Conservation (phyloP, 805 yeast genomes). For the Spencermartinsiella europaea region DNA sequence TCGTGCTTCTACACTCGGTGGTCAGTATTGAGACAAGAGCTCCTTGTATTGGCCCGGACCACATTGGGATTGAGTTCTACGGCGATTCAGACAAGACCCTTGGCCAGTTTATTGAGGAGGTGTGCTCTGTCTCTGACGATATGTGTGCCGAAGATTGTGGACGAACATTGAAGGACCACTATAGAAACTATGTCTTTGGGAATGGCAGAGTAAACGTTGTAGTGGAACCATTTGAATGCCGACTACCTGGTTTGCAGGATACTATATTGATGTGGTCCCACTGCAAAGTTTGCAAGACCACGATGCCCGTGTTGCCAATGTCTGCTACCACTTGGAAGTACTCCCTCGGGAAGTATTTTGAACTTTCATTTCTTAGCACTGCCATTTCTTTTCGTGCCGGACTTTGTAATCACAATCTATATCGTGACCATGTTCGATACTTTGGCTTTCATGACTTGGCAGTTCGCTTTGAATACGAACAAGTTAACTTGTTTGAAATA, state of each 20-base stretch:
- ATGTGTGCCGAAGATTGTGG: slow-evolving; percentile 82
- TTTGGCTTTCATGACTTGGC: slow-evolving; percentile 78
- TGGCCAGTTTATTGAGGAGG: slow-evolving; percentile 82
- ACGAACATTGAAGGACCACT: slow-evolving; percentile 63
- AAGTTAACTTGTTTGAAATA: slow-evolving; percentile 72
- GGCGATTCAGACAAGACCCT: slow-evolving; percentile 86
- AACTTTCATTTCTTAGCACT: slow-evolving; percentile 72
- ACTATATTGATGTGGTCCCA: slow-evolving; percentile 86
- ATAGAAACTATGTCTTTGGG: slow-evolving; percentile 84
- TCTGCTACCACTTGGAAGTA: slow-evolving; percentile 83
- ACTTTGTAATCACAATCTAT: slow-evolving; percentile 73
- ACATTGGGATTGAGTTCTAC: slow-evolving; percentile 79
- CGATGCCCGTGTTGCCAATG: slow-evolving; percentile 76
- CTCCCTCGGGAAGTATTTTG: slow-evolving; percentile 91
- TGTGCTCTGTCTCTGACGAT: slow-evolving; percentile 59
- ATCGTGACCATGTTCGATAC: slow-evolving; percentile 75
- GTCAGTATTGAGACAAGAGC: slow-evolving; percentile 80
- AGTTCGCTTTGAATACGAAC: slow-evolving; percentile 70
- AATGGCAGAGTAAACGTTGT: slow-evolving; percentile 73
- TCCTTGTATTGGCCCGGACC: slow-evolving; percentile 88
- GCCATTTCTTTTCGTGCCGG: slow-evolving; percentile 53
- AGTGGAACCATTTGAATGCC: slow-evolving; percentile 55
- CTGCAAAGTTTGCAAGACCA: slow-evolving; percentile 71
- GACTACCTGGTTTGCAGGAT: slow-evolving; percentile 55
- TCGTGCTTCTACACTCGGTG: slow-evolving; percentile 73